phyloP scores from a whole-genome alignment of 192 early-diverging fungal genomes.

The Phlyctochytrium planicorne region DNA sequence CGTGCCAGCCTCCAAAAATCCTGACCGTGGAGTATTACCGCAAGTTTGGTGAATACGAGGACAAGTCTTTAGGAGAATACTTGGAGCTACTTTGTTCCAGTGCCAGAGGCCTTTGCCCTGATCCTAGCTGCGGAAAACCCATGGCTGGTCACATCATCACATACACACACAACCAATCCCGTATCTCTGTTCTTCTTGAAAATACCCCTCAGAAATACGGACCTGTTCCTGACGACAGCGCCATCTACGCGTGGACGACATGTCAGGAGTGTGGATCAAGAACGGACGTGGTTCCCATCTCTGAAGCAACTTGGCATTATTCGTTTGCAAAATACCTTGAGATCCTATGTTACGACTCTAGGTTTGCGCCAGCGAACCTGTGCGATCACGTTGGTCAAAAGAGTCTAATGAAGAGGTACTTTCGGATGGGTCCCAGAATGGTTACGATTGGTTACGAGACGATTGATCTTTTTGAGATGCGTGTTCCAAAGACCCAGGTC shows the following conservation, averaged over 20 bases:
- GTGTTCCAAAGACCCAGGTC: constrained; percentile 39
- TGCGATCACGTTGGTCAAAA: constrained; percentile 26
- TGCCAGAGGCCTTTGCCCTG: constrained; percentile 39
- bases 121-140: constrained; percentile 45
- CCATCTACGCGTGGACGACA: constrained; percentile 35
- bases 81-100: constrained; percentile 43
- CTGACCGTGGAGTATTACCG: constrained; percentile 55
- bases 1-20: constrained; percentile 43
- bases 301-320: constrained; percentile 29
- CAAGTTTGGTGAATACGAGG: constrained; percentile 37
- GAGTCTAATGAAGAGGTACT: constrained; percentile 19
- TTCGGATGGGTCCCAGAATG: constrained; percentile 1
- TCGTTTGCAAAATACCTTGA: constrained; percentile 45
- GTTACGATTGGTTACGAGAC: constrained; percentile 33
- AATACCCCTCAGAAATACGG: background rate
- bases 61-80: constrained; percentile 50
- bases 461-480: constrained; percentile 38
- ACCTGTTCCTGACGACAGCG: constrained; percentile 6
- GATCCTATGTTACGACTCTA: constrained; percentile 27
- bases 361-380: constrained; percentile 5
- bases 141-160: constrained; percentile 51
- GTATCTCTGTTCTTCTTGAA: constrained; percentile 50
- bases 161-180: constrained; percentile 51
- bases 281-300: constrained; percentile 28
- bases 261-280: constrained; percentile 17